A percentile compares a stretch with the other conserved stretches of the same genome.
phyloP scores from a whole-genome alignment of 768 basidiomycete genomes.

The Hirschioporus abietinus region DNA sequence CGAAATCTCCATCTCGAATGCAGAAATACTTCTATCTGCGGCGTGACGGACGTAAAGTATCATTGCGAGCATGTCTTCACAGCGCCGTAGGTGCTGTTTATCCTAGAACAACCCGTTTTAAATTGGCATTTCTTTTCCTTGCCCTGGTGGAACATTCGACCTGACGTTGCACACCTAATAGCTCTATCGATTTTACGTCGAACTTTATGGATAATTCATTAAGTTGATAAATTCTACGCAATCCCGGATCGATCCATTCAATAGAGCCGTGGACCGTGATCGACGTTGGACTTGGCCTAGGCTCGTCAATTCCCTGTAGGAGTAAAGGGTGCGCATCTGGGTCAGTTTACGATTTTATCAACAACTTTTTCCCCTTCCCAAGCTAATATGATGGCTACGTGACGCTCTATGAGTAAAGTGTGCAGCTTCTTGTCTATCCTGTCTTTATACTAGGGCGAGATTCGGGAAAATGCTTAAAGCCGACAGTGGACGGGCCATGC shows the following conservation, averaged over 20 bases:
- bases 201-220: background rate
- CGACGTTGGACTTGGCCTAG: background rate
- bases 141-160: background rate
- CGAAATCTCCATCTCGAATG: background rate
- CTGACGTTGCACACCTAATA: background rate
- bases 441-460: background rate
- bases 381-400: background rate
- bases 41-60: background rate
- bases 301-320: background rate
- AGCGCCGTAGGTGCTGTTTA: background rate
- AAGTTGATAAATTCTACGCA: background rate
- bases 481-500: no score
- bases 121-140: background rate
- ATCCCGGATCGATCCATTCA: background rate
- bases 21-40: no score
- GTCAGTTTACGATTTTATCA: background rate
- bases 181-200: background rate
- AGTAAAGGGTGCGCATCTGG: background rate
- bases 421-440: background rate
- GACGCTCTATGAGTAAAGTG: background rate
- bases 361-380: background rate
- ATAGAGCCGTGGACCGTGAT: background rate
- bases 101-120: background rate
- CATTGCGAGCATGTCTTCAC: background rate
- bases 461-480: background rate